Evolutionary conservation across 257 asterid species (phyloP), one percentile per base, ranked within the genome.

Genomic region (Petunia axillaris): DNA sequence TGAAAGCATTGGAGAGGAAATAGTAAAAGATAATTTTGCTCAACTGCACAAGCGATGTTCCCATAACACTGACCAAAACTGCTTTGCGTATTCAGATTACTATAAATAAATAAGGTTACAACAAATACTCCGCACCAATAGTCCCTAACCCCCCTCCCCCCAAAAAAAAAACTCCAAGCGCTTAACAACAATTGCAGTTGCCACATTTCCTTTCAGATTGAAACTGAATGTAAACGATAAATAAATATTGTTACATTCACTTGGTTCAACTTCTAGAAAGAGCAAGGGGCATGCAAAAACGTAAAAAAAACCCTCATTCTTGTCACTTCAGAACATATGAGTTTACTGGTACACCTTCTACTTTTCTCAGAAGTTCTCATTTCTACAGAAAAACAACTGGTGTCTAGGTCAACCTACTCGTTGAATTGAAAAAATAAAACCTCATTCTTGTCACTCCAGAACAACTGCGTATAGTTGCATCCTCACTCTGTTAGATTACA

Each of bases 1-100:
- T 93, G 92, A 71, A 79, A 80, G 57, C 80, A 77, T 76, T 53
- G 38, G 55, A 63, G 44, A 63, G 50, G 8, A 75, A 73, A 25
- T 58, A 64, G 41, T 54, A 38, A 79, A 79, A 38, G 44, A 52
- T 65, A 4, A 16, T 35, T 62, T 64, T 37, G 64, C 50, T 78
- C 35, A 79, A 52, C 55, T 41, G 9, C 63, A 46, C 3, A 79
- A 73, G 25, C 13, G 57, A 73, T 73, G 44, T 50, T 13, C 35
- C 44, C 60, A 52, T 63, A 39, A 63, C 10, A 68, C 1, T 48
- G 63, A 78, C 15, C 62, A 52, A 78, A 35, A 65, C 11, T 1
- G 52, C 14, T 57, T 8, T 58, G 16, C 25, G n/a, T 70, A 25
- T 46, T 70, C 36, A 73, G 14, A 9, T 44, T 16, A 39, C 40